Percentiles rank a stretch among this genome's conserved stretches.
Evolutionary conservation across 805 yeast species (phyloP).

Genomic region (Kodamaea kaohsiungensis): DNA sequence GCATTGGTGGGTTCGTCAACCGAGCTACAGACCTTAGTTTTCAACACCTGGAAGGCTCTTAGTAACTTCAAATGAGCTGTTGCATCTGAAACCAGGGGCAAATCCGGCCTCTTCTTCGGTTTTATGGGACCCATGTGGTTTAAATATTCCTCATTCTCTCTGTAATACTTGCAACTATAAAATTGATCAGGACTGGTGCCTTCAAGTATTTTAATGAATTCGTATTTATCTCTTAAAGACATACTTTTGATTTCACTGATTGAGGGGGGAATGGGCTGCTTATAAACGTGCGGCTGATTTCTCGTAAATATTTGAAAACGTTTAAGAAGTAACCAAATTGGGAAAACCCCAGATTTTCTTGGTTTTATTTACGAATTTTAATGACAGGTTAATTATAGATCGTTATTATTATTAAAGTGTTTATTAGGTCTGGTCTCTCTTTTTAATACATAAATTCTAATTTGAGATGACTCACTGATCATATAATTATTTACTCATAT

Average conservation of each 20-base stretch:
- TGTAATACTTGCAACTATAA: neutral
- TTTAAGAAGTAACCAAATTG: too few species aligned
- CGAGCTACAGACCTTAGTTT: slow-evolving; percentile 17
- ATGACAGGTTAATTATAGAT: neutral
- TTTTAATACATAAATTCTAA: too few species aligned
- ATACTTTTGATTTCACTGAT: neutral
- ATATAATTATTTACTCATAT: too few species aligned
- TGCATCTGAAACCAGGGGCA: slow-evolving; percentile 19
- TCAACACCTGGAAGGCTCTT: slow-evolving; percentile 20
- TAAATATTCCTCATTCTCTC: neutral
- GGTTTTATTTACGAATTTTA: neutral
- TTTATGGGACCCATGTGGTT: neutral
- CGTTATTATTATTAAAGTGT: too few species aligned
- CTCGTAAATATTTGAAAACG: neutral
- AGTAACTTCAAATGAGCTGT: slow-evolving; percentile 25
- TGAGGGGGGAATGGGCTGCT: neutral
- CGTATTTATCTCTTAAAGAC: neutral
- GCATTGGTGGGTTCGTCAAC: slow-evolving; percentile 5
- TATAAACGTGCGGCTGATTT: neutral
- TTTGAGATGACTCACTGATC: too few species aligned
- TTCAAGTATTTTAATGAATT: neutral
- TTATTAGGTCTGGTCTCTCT: too few species aligned
- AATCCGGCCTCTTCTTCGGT: neutral
- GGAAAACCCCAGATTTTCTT: neutral
- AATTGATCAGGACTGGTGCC: neutral